Evolutionary conservation across 768 basidiomycete genomes (phyloP), one percentile per base, ranked within the genome.

Genomic region (Calvatia gigantea): DNA sequence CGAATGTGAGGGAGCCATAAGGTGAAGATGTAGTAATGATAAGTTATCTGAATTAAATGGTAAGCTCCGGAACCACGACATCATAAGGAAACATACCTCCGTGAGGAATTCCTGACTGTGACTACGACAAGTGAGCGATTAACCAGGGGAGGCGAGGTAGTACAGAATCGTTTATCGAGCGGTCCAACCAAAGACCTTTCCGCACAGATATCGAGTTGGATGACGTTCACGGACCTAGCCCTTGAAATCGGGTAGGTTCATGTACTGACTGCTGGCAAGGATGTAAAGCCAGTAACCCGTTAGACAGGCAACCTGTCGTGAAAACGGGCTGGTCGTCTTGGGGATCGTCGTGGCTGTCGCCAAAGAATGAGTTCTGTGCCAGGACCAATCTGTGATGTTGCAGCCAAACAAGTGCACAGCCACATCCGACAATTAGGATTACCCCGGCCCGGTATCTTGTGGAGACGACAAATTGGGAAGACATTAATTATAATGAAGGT

Each of bases 361-460:
- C 27, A 31, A 29, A 29, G 8, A 21, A 11, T 42, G 41, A 21
- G 21, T n/a, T n/a, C n/a, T n/a, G n/a, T n/a, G n/a, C n/a, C 29
- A 42, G 29, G 51, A 42, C 21, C 6, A n/a, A 31, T 43, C 37
- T 19, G 41, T 23, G 27, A 42, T 5, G 14, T 27, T 28, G n/a
- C 28, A 43, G 33, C 52, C 52, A 54, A 54, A 45, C 31, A 54
- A 35, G 25, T 2, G 25, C 52, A 54, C 43, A 44, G 52, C 52
- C 52, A 54, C 52, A 23, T 17, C 32, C 25, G 31, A 32, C 46
- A 21, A 21, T 35, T 19, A 45, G 15, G 21, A 27, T 17, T 21
- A 31, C 12, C 15, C 29, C 46, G 33, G 46, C 21, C 48, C 12
- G 14, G 9, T n/a, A n/a, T n/a, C n/a, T n/a, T n/a, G n/a, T n/a